Percentiles rank a stretch among this genome's conserved stretches.
Conservation (phyloP, 2,329 filamentous ascomycete genomes). For the Microcyclospora pomicola region DNA sequence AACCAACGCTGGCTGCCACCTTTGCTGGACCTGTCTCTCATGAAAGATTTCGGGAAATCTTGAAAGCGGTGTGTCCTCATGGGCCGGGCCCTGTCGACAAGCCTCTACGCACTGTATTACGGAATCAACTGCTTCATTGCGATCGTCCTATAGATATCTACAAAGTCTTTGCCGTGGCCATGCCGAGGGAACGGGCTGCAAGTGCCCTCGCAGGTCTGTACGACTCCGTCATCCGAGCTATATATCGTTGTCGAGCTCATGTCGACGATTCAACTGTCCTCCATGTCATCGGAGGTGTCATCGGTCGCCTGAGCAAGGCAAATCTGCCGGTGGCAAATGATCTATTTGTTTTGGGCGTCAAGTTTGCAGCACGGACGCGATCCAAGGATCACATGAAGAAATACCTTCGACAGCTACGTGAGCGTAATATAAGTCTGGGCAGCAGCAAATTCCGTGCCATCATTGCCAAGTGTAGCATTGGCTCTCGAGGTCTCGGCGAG, state of each 20-base stretch:
- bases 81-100: constrained; percentile 3
- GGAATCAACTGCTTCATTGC: constrained; percentile 18
- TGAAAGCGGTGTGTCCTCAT: no score
- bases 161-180: constrained; percentile 18
- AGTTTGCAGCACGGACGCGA: constrained; percentile 22
- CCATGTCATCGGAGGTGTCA: constrained; percentile 13
- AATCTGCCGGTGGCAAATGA: constrained; percentile 10
- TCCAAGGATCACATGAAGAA: constrained; percentile 19
- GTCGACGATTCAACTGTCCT: constrained; percentile 19
- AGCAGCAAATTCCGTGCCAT: constrained; percentile 19
- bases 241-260: constrained; percentile 20
- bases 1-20: no score
- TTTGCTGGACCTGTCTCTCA: no score
- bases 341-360: constrained; percentile 17
- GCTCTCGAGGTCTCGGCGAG: constrained; percentile 22
- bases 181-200: constrained; percentile 11
- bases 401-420: constrained; percentile 14
- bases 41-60: no score
- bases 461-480: constrained; percentile 26
- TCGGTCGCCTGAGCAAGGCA: constrained; percentile 15
- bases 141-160: constrained; percentile 17
- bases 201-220: constrained; percentile 12
- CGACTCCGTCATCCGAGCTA: constrained; percentile 18
- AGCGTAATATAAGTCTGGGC: constrained; percentile 10
- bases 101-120: constrained; percentile 12